Conservation (phyloP, 169 alveolate species). For the Cryptosporidium canis region DNA sequence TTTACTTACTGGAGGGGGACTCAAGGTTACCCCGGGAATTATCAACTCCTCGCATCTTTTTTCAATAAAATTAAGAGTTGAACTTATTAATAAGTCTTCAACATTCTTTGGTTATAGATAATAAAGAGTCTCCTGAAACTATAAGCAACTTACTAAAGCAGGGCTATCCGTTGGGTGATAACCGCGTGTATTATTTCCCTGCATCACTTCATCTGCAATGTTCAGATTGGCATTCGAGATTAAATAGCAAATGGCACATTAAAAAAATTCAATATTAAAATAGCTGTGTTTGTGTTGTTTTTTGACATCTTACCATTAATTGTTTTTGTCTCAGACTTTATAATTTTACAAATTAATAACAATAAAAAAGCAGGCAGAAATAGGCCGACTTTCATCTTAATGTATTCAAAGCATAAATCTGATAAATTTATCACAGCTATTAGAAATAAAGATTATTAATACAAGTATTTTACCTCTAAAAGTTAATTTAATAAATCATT, state of each 20-base stretch:
- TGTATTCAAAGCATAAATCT: too few species aligned
- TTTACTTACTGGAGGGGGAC: slow-evolving; percentile 41
- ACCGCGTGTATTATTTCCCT: neutral
- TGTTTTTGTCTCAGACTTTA: neutral
- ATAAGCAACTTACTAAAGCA: neutral
- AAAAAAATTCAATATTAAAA: too few species aligned
- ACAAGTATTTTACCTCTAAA: too few species aligned
- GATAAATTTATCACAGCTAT: too few species aligned
- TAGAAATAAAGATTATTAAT: too few species aligned
- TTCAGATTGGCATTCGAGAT: neutral
- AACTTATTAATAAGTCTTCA: slow-evolving; percentile 12
- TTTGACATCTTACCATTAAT: slow-evolving; percentile 19
- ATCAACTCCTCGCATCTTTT: slow-evolving; percentile 18
- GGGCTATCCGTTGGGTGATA: neutral
- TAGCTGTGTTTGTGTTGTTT: too few species aligned
- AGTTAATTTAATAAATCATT: too few species aligned
- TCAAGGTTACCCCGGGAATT: slow-evolving; percentile 32
- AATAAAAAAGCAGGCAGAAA: neutral
- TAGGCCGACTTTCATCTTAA: neutral
- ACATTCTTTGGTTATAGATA: slow-evolving; percentile 1
- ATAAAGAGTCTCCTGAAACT: neutral
- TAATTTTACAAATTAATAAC: neutral
- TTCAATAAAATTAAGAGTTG: slow-evolving; percentile 20
- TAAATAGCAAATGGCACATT: neutral
- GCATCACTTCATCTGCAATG: neutral